Evolutionary conservation across 345 rosid species (phyloP), one percentile per base, ranked within the genome.

Genomic region (Euphorbia peplus): DNA sequence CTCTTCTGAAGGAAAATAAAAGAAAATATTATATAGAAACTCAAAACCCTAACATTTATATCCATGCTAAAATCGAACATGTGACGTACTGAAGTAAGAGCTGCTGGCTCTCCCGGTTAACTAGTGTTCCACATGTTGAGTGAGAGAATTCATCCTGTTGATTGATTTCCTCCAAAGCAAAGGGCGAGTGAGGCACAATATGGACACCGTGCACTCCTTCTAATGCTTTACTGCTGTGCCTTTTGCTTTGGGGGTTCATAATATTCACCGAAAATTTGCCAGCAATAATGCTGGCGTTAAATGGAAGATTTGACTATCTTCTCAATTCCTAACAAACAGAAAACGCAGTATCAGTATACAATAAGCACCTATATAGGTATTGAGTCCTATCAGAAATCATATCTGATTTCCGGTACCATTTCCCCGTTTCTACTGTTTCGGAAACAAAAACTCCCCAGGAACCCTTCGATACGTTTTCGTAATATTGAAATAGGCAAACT

Each of bases 141-240:
- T 71, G 82, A 67, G 54, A 61, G 67, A 80, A 81, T 29, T 73
- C 87, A 70, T 82, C 82, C 15, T 79, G 69, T 69, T 83, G 86
- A 66, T 74, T 41, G 26, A 84, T 84, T 57, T 79, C 82, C 70
- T 82, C 81, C 29, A 75, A 62, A 24, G 76, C 68, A 76, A 91
- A 95, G 15, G 97, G 95, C 0, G 91, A 83, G 68, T 83, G 92
- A 71, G 92, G 86, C 30, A 79, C 73, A 22, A 91, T 86, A 68
- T 81, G 96, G 53, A 95, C 82, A 28, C 97, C 95, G 71, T 82
- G 93, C 52, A 91, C 79, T 76, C 90, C 84, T 65, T 90, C 89
- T 24, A 95, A 81, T 83, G 87, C 82, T 62, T 75, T 89, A 66
- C 87, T 83, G 21, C 85, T 24, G 59, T 75, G 73, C 30, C 70